These are phyloP conservation scores for Blastocladiella britannica DNA, from an alignment of 192 early-diverging fungal genomes.

Conservation along the genomic window DNA sequence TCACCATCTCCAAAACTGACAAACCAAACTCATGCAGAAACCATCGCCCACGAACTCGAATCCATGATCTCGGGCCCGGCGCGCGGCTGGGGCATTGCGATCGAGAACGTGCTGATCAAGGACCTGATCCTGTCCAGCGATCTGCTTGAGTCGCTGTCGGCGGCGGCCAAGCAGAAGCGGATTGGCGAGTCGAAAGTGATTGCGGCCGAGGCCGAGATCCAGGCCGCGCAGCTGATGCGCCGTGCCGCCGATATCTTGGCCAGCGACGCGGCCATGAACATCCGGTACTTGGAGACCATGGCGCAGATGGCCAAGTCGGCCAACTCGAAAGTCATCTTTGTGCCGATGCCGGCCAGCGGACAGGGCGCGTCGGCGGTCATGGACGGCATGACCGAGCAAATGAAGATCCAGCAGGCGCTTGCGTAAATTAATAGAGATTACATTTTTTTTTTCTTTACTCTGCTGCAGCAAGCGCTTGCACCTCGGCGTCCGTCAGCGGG, in stretches of 20 bases:
- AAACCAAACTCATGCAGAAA: too few relatives aligned
- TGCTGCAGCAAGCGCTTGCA: too few relatives aligned
- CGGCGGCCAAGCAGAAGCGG: constrained; percentile 75
- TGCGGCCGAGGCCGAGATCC: constrained; percentile 65
- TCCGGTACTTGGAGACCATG: constrained; percentile 80
- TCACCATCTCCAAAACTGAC: too few relatives aligned
- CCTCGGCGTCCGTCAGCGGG: too few relatives aligned
- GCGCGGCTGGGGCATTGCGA: constrained; percentile 52
- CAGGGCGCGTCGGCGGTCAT: too few relatives aligned
- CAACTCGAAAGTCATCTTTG: constrained; percentile 54
- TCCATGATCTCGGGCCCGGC: constrained; percentile 63
- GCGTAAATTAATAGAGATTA: too few relatives aligned
- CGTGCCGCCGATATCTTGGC: constrained; percentile 80
- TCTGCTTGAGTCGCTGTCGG: constrained; percentile 59
- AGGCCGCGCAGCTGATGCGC: constrained; percentile 74
- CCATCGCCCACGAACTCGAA: constrained; percentile 65
- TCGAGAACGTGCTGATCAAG: constrained; percentile 68
- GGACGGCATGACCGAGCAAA: too few relatives aligned
- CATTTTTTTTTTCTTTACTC: too few relatives aligned
- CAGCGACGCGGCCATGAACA: constrained; percentile 62
- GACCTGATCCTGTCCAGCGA: constrained; percentile 55
- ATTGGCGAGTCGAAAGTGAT: constrained; percentile 82
- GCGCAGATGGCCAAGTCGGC: constrained; percentile 48
- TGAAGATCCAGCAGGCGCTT: too few relatives aligned
- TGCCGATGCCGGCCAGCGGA: too few relatives aligned